phyloP scores from a whole-genome alignment of 1,284 basidiomycete genomes.

The Irpex sp. region DNA sequence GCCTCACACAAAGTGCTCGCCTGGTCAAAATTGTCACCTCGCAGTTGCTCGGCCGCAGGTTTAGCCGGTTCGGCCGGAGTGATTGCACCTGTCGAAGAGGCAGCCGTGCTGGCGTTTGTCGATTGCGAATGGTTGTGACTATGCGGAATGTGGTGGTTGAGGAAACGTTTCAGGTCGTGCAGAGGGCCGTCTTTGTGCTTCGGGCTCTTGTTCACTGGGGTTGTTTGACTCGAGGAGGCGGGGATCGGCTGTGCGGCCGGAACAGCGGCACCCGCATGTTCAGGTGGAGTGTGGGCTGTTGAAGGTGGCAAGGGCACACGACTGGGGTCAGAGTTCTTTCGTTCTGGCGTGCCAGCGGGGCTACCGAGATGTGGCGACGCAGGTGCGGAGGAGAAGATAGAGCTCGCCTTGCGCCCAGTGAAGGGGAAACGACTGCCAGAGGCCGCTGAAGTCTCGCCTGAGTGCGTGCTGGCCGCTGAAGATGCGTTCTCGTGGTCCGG shows the following conservation, averaged over 20 bases:
- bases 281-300: slow-evolving; percentile 17
- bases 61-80: slow-evolving; percentile 35
- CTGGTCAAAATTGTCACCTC: slow-evolving; percentile 36
- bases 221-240: background rate
- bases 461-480: slow-evolving; percentile 1
- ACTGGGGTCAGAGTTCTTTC: slow-evolving; percentile 11
- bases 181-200: slow-evolving; percentile 62
- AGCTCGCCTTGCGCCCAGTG: slow-evolving; percentile 19
- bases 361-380: background rate
- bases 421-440: slow-evolving; percentile 21
- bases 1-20: slow-evolving; percentile 26
- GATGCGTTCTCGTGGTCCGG: slow-evolving; percentile 11
- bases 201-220: slow-evolving; percentile 17
- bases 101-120: slow-evolving; percentile 13
- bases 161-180: slow-evolving; percentile 88
- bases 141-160: slow-evolving; percentile 84
- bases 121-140: slow-evolving; percentile 25
- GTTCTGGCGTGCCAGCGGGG: slow-evolving; percentile 5
- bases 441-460: slow-evolving; percentile 9
- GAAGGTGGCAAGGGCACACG: slow-evolving; percentile 11
- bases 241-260: slow-evolving; percentile 10
- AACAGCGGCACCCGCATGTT: slow-evolving; percentile 11
- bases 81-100: slow-evolving; percentile 23
- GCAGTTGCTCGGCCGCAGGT: slow-evolving; percentile 30
- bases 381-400: slow-evolving; percentile 7